phyloP scores from a whole-genome alignment of 2,329 filamentous ascomycete species.

The Nannizziopsis barbatae region DNA sequence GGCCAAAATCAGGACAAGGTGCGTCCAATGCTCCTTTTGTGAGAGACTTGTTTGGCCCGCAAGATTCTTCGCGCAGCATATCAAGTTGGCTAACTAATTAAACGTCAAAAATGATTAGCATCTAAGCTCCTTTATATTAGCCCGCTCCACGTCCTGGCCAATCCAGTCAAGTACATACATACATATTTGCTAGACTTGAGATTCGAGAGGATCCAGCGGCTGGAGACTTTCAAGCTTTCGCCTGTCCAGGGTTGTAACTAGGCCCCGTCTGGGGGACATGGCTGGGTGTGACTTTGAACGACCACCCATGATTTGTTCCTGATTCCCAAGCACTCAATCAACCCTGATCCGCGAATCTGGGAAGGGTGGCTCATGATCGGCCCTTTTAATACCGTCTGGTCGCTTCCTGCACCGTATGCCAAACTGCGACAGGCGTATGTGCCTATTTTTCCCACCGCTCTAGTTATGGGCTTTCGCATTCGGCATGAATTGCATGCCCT shows the following conservation, averaged over 20 bases:
- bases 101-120: not conserved
- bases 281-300: conserved; percentile 3
- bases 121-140: not conserved
- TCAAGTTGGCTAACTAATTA: conserved; percentile 3
- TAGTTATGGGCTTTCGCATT: not conserved
- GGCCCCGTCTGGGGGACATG: not conserved
- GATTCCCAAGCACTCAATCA: conserved; percentile 1
- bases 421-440: conserved; percentile 6
- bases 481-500: not conserved
- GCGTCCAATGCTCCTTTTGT: not conserved
- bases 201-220: not conserved
- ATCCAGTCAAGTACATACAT: not conserved
- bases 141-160: conserved; percentile 1
- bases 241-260: not conserved
- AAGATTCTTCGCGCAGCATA: not conserved
- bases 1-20: not conserved
- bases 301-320: conserved; percentile 2
- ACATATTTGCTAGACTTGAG: not conserved
- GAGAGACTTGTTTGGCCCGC: not conserved
- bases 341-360: conserved; percentile 7
- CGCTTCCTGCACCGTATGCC: conserved; percentile 8
- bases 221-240: not conserved
- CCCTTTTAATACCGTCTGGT: conserved; percentile 5
- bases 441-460: not conserved
- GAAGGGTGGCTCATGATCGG: conserved; percentile 5